Conservation (phyloP, 169 alveolate species). For the Perkinsus marinus region DNA sequence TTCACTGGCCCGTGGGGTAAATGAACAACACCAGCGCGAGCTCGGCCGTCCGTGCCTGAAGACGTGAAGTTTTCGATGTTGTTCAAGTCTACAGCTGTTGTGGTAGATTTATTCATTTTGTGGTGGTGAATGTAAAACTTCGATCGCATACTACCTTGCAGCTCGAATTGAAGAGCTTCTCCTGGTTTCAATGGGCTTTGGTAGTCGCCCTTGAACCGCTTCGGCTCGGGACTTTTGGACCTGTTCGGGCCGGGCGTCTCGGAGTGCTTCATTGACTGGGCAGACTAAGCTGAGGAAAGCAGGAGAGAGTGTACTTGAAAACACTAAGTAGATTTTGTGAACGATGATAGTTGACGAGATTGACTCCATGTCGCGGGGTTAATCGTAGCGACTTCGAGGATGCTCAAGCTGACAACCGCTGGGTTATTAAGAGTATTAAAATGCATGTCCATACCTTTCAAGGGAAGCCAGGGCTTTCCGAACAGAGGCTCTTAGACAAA, state of each 20-base stretch:
- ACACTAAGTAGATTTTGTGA: no score
- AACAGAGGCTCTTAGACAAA: neutral
- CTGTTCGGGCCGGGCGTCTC: neutral
- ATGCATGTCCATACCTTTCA: no score
- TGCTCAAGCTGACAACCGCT: no score
- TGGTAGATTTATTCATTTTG: no score
- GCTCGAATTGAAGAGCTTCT: neutral
- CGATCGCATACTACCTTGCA: neutral
- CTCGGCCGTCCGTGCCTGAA: slow-evolving; percentile 42
- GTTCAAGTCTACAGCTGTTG: no score
- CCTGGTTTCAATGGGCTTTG: neutral
- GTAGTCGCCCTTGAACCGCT: neutral
- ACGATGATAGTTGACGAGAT: no score
- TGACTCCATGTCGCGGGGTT: no score
- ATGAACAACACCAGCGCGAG: slow-evolving; percentile 77
- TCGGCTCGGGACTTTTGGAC: neutral
- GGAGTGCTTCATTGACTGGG: neutral
- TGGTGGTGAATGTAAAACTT: no score
- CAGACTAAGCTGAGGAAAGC: neutral
- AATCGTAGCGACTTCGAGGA: no score
- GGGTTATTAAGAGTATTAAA: no score
- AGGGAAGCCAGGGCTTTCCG: no score
- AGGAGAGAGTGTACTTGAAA: neutral
- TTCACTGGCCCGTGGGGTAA: slow-evolving; percentile 87
- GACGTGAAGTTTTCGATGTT: neutral